Evolutionary conservation across 257 asterid species (phyloP), one percentile per base, ranked within the genome.

Genomic region (Avicennia marina): DNA sequence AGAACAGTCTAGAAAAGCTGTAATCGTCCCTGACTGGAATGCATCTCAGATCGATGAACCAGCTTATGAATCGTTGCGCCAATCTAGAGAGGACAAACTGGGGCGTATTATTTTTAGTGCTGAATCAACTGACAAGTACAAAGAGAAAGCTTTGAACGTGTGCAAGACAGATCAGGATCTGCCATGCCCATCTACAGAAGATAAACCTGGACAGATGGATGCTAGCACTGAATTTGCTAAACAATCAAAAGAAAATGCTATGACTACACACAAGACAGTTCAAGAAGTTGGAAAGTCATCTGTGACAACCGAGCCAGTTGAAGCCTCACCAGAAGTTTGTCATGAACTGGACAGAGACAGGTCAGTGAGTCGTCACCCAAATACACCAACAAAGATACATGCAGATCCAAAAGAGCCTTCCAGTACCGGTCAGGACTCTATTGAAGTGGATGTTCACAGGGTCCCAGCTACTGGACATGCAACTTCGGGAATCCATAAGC

Each of bases 261-360:
- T 39, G 60, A 66, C 33, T 49, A 56, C 66, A 12, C 53, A 12
- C 27, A 39, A 70, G 71, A 61, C 69, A 32, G 62, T 67, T 58
- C 53, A 39, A 22, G 74, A 76, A 49, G 45, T 64, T 56, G 72
- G 76, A 46, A 75, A 64, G 65, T 63, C 72, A 12, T 42, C 72
- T 3, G 75, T 41, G 56, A 67, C 68, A 67, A 48, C 56, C 45
- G 53, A 49, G 32, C 41, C 63, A 49, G 47, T 56, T 63, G n/a
- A n/a, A n/a, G n/a, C n/a, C n/a, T n/a, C n/a, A n/a, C n/a, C n/a
- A n/a, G n/a, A n/a, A n/a, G n/a, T n/a, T 17, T 34, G 36, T 12
- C 27, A 47, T 33, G 57, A 49, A 56, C 53, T 66, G 6, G 70
- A 72, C 57, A 71, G 61, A 60, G 55, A 62, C 56, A 67, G 52